A percentile compares a stretch with the other conserved stretches of the same genome.
phyloP scores from a whole-genome alignment of 2,329 filamentous ascomycete genomes.

The Colletotrichum shisoi region DNA sequence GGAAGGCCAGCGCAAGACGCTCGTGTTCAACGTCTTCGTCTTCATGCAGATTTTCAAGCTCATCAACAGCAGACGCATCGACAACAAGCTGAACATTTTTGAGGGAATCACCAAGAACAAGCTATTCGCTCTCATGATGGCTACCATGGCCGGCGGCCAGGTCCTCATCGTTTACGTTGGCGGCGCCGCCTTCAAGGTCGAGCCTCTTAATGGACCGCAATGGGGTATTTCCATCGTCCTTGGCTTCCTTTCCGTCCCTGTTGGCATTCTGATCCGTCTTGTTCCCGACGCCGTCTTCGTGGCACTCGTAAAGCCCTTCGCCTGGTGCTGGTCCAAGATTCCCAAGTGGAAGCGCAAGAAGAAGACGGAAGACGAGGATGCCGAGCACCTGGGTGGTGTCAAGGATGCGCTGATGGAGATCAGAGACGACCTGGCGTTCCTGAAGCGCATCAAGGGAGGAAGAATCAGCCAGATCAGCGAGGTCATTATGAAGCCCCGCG shows the following conservation, averaged over 20 bases:
- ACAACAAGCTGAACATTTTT: constrained; percentile 79
- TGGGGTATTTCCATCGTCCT: constrained; percentile 75
- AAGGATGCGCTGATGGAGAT: constrained; percentile 61
- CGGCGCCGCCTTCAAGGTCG: constrained; percentile 66
- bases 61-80: constrained; percentile 76
- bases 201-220: constrained; percentile 64
- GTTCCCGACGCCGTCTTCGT: constrained; percentile 38
- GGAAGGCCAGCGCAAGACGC: constrained; percentile 60
- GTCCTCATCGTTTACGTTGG: constrained; percentile 77
- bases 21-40: constrained; percentile 84
- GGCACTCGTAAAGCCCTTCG: constrained; percentile 40
- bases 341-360: constrained; percentile 39
- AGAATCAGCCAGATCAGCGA: constrained; percentile 67
- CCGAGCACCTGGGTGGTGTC: constrained; percentile 47
- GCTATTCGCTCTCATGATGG: constrained; percentile 74
- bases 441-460: constrained; percentile 68
- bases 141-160: constrained; percentile 75
- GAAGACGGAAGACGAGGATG: constrained; percentile 44
- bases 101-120: constrained; percentile 72
- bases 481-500: constrained; percentile 63
- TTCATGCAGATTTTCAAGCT: constrained; percentile 88
- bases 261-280: constrained; percentile 71
- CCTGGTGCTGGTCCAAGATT: constrained; percentile 36
- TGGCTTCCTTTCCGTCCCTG: constrained; percentile 70
- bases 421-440: constrained; percentile 67